Evolutionary conservation across 257 asterid genomes (phyloP), one percentile per base, ranked within the genome.

Genomic region (Solanum corneliomulleri): DNA sequence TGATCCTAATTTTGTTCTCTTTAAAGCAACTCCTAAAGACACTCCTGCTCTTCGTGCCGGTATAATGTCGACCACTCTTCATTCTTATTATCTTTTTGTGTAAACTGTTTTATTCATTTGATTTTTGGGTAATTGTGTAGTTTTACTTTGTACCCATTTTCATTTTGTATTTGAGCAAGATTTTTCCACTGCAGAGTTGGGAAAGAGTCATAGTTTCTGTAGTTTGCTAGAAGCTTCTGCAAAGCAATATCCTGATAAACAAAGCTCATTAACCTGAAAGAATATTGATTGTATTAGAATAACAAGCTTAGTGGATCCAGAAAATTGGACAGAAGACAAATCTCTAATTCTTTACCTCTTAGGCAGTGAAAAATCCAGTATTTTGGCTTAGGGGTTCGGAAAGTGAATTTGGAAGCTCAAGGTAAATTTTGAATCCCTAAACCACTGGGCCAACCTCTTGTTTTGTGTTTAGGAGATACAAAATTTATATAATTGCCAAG

Each of bases 41-140:
- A 97, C 99, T 82, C 99, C 99, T 88, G 98, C 99, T 74, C 98
- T 97, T 71, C 99, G 99, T 89, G 99, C 99, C 87, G 99, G 99
- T 97, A 93, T 86, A 87, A 31, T 49, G 56, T 21, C n/a, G 18
- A 10, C n/a, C 47, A 49, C 85, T 81, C 85, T 49, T 18, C 45
- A 10, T 27, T 7, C 5, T 76, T 37, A 39, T 2, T 39, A 7
- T 44, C 15, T 7, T 33, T 25, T 44, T 70, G 82, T 6, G n/a
- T 52, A 1, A 52, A 52, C 62, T 56, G n/a, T 18, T 56, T 56
- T 56, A 0, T 56, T 56, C 64, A 56, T 56, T 56, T 56, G 64
- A 56, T 18, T 56, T 52, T 56, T 56, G 64, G 25, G 25, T 56
- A 20, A 56, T 56, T 56, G 66, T 56, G 7, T 52, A 52, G 62